Percentiles rank a stretch among this genome's conserved stretches.
These are phyloP conservation scores for Microbotryum scabiosae DNA, from an alignment of 1,284 basidiomycete species.

Conservation along the genomic window DNA sequence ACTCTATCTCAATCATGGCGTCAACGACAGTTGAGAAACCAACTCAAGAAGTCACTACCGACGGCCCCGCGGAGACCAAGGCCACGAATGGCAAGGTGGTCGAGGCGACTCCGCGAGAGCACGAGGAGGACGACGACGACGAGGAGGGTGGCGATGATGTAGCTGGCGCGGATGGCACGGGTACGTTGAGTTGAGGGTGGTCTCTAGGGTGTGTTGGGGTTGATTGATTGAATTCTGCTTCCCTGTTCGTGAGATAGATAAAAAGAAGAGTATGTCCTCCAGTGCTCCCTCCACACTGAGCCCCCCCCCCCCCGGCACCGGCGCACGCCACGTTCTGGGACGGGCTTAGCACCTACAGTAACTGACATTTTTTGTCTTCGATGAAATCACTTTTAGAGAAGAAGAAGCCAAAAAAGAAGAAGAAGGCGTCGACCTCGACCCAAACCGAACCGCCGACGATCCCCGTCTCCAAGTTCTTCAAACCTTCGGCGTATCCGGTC, in stretches of 20 bases:
- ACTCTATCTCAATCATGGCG: neutral
- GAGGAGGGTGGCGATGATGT: constrained; percentile 6
- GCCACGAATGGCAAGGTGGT: neutral
- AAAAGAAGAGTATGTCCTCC: constrained; percentile 29
- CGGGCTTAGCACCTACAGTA: neutral
- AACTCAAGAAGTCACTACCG: neutral
- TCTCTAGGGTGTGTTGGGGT: neutral
- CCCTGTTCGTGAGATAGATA: constrained; percentile 11
- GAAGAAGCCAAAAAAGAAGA: constrained; percentile 83
- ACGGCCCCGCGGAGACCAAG: neutral
- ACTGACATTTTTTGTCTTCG: neutral
- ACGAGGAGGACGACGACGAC: neutral
- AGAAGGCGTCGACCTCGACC: constrained; percentile 37
- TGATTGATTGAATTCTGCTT: neutral
- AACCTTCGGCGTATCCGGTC: constrained; percentile 75
- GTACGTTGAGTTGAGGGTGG: neutral
- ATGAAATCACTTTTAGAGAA: constrained; percentile 13
- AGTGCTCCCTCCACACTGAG: neutral
- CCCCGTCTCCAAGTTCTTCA: constrained; percentile 81
- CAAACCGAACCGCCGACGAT: constrained; percentile 93
- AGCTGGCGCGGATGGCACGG: neutral
- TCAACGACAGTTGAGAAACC: neutral
- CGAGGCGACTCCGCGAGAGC: neutral
- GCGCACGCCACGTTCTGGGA: neutral
- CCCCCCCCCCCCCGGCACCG: neutral